Evolutionary conservation across 352 stramenopile species (phyloP), one percentile per base, ranked within the genome.

Genomic region (Phytopythium litorale): DNA sequence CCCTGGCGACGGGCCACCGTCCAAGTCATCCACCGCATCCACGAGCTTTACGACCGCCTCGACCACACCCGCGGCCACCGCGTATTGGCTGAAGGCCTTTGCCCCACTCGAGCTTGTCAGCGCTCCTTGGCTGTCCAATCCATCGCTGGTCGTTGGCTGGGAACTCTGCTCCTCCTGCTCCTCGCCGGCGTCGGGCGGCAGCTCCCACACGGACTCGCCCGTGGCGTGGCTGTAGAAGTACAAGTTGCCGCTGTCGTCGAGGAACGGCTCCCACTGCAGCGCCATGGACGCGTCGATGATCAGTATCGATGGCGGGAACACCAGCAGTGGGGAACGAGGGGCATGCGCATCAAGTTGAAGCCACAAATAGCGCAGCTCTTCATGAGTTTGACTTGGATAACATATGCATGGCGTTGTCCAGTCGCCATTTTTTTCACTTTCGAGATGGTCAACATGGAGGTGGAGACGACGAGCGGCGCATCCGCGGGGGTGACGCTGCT

Each of bases 201-300:
- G 60, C 66, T 88, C 78, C 85, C 85, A 94, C 49, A 81, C 65
- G 1, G 85, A 86, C 61, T 91, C 79, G 15, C 79, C 83, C 3
- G 83, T 87, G 52, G 76, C 4, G 11, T 58, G 75, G 70, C 89
- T 91, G 67, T 80, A 89, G 54, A 91, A 92, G 77, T 91, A 94
- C 50, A 88, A 62, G 63, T 84, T 88, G 37, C 79, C 81, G 61
- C 76, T 58, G n/a, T 87, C 76, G 42, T 91, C 82, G 16, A 76
- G 63, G 50, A 82, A 78, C 35, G 89, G 72, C 48, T 89, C 67
- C 85, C 85, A 94, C 55, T 80, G 80, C 19, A 25, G 7, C 13
- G 45, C 57, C 52, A 21, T 19, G 13, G 19, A 8, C 49, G 33
- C 64, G 18, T 16, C 38, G 23, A 33, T 15, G 12, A 13, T 33